These are phyloP conservation scores for Fusarium penzigii DNA, from an alignment of 2,329 filamentous ascomycete species.

Conservation along the genomic window DNA sequence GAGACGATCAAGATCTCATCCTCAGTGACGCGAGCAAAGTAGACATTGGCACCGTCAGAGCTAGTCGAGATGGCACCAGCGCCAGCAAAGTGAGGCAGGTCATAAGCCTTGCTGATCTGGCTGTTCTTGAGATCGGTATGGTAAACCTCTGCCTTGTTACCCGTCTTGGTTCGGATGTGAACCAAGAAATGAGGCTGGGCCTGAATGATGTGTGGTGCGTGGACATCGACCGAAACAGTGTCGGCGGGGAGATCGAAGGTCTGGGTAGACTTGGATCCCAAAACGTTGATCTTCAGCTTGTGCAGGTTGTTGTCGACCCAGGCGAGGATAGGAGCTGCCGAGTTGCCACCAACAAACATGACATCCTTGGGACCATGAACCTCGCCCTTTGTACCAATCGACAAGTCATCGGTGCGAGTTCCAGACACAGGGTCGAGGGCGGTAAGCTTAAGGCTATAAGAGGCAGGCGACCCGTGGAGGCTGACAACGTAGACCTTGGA, in stretches of 20 bases:
- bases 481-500: conserved; percentile 75
- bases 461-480: conserved; percentile 67
- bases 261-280: conserved; percentile 60
- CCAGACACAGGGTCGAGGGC: conserved; percentile 74
- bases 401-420: conserved; percentile 69
- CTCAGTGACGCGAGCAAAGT: conserved; percentile 80
- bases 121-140: conserved; percentile 74
- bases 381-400: conserved; percentile 73
- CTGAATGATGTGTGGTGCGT: conserved; percentile 72
- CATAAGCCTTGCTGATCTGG: conserved; percentile 75
- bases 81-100: conserved; percentile 70
- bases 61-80: conserved; percentile 77
- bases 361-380: conserved; percentile 65
- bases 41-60: conserved; percentile 77
- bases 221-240: conserved; percentile 60
- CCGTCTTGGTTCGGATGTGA: conserved; percentile 69
- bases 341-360: conserved; percentile 75
- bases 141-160: conserved; percentile 83
- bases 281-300: conserved; percentile 70
- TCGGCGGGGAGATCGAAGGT: conserved; percentile 52
- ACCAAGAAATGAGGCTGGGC: conserved; percentile 83
- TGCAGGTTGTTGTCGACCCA: conserved; percentile 68
- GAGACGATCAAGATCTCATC: conserved; percentile 74
- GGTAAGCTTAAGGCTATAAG: conserved; percentile 76
- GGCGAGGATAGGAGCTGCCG: conserved; percentile 71